phyloP scores from a whole-genome alignment of 768 basidiomycete species.

The Suillus cothurnatus region DNA sequence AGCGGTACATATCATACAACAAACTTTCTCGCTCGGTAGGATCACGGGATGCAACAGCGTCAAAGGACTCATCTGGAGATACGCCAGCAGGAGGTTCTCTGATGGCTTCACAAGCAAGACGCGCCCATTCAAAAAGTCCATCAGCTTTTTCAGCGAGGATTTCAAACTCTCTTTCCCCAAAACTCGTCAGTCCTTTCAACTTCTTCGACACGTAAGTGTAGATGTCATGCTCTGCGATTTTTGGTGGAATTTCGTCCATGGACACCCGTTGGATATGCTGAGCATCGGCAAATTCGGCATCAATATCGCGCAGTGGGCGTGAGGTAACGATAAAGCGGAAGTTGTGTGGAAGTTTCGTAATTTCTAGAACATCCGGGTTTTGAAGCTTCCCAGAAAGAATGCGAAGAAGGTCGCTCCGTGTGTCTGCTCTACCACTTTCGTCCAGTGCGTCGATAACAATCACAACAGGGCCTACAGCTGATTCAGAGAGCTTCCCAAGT shows the following conservation, averaged over 20 bases:
- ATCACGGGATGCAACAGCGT: neutral
- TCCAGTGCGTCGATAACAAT: slow-evolving; percentile 30
- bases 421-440: slow-evolving; percentile 10
- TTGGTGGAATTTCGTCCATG: slow-evolving; percentile 10
- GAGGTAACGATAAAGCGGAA: slow-evolving; percentile 16
- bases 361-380: neutral
- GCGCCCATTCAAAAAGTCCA: slow-evolving; percentile 14
- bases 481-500: neutral
- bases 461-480: slow-evolving; percentile 22
- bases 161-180: neutral
- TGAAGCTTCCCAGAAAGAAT: slow-evolving; percentile 3
- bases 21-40: neutral
- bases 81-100: neutral
- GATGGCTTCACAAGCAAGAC: slow-evolving; percentile 14
- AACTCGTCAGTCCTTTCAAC: neutral
- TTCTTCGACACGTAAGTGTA: slow-evolving; percentile 6
- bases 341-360: slow-evolving; percentile 1
- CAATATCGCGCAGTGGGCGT: slow-evolving; percentile 9
- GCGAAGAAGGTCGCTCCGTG: slow-evolving; percentile 17
- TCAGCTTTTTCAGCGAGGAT: slow-evolving; percentile 6
- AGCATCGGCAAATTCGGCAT: neutral
- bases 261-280: slow-evolving; percentile 1
- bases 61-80: slow-evolving; percentile 3
- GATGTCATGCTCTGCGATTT: slow-evolving; percentile 3
- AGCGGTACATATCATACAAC: slow-evolving; percentile 8